Evolutionary conservation across 352 stramenopile species (phyloP), one percentile per base, ranked within the genome.

Genomic region (Globisporangium megalacanthum): DNA sequence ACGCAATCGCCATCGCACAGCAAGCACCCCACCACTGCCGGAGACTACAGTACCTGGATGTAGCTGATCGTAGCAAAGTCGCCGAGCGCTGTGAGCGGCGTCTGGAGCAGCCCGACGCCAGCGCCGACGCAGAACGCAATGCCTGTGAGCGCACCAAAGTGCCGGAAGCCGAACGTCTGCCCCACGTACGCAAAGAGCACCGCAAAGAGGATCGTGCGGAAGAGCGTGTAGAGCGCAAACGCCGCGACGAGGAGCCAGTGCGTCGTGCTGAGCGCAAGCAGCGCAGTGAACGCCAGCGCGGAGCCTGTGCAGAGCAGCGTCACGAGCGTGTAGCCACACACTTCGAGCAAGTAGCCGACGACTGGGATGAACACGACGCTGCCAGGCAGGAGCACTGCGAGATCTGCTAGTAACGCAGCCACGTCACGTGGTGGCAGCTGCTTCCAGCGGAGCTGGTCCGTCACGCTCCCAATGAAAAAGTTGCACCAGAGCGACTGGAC

Each of bases 141-240:
- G 14, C 88, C 88, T 25, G 77, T 79, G 33, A 95, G 64, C 25
- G 88, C 76, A 14, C 87, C 87, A 64, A 89, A 95, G 65, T 95
- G 86, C 54, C 83, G 75, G 67, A 94, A 95, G 29, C 87, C 87
- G 39, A 96, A 86, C 47, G 69, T 74, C 48, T 89, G 72, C 14
- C 83, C 83, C 20, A 96, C 52, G 31, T 86, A 91, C 48, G 82
- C 79, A 61, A 95, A 95, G 49, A 92, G 70, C 58, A 93, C 67
- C 35, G 85, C 76, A 56, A 89, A 96, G 29, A 95, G 70, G 68
- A 91, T 88, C 50, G 84, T 83, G 46, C 87, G 72, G 59, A 92
- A 95, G 33, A 95, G 70, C 4, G 81, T 72, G 62, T 96, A 95
- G 4, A 76, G 67, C 31, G 77, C 54, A 58, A 95, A 96, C 33